phyloP scores from a whole-genome alignment of 352 stramenopile species.

The Pythium aquatile region DNA sequence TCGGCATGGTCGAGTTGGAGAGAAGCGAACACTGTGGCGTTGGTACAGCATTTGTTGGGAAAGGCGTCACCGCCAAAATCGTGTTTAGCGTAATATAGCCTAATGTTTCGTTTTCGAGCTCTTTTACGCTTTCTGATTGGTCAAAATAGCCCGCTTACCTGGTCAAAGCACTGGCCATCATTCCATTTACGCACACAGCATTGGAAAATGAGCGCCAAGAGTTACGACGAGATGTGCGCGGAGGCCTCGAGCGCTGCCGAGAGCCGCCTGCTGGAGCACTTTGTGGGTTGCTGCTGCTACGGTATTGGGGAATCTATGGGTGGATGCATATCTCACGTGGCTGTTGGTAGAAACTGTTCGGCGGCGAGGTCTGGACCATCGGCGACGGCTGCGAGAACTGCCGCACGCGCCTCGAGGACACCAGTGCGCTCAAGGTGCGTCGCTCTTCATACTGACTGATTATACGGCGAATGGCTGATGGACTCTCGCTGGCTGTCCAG shows the following conservation, averaged over 20 bases:
- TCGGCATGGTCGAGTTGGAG: no score
- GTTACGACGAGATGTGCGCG: slow-evolving; percentile 65
- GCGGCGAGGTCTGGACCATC: slow-evolving; percentile 73
- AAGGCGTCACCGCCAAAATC: not conserved
- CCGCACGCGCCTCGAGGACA: slow-evolving; percentile 44
- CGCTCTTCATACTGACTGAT: not conserved
- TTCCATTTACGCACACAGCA: slow-evolving; percentile 17
- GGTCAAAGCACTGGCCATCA: slow-evolving; percentile 6
- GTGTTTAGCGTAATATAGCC: no score
- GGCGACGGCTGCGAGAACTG: slow-evolving; percentile 58
- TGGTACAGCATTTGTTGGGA: not conserved
- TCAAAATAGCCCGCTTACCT: not conserved
- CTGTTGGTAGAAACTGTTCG: slow-evolving; percentile 48
- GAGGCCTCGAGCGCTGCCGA: slow-evolving; percentile 61
- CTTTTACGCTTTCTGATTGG: not conserved
- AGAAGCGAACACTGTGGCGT: not conserved
- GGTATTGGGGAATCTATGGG: not conserved
- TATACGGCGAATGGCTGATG: not conserved
- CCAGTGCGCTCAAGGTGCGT: slow-evolving; percentile 45
- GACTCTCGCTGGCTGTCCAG: slow-evolving; percentile 18
- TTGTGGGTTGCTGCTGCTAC: slow-evolving; percentile 31
- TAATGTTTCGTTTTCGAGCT: no score
- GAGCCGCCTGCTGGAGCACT: slow-evolving; percentile 68
- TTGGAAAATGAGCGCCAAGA: slow-evolving; percentile 26
- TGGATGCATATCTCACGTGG: not conserved